phyloP scores from a whole-genome alignment of 768 basidiomycete species.

The Podaxis sp. region DNA sequence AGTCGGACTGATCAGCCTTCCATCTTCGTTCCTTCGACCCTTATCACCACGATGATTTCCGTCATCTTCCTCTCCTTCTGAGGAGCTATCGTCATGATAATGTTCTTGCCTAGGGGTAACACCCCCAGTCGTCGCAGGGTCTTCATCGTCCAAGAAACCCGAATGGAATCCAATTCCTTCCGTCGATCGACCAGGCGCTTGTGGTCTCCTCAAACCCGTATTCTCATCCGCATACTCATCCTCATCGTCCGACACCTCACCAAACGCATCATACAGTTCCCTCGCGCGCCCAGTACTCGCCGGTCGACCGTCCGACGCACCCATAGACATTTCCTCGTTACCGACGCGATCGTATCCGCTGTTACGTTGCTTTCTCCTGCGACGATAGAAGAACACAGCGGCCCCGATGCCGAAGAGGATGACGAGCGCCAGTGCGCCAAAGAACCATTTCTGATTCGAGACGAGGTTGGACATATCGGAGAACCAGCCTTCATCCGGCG shows the following conservation, averaged over 20 bases:
- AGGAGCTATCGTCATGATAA: constrained; percentile 46
- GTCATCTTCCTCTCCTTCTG: constrained; percentile 2
- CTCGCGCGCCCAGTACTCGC: constrained; percentile 58
- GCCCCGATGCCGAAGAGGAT: constrained; percentile 68
- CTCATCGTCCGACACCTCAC: constrained; percentile 82
- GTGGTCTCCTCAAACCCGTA: constrained; percentile 52
- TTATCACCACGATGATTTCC: neutral
- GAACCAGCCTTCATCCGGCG: constrained; percentile 85
- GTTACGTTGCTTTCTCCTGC: constrained; percentile 43
- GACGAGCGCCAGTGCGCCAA: constrained; percentile 80
- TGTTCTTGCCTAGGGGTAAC: constrained; percentile 24
- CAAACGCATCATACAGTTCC: constrained; percentile 97
- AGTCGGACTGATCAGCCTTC: constrained; percentile 15
- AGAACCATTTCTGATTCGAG: constrained; percentile 85
- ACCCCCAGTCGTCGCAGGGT: constrained; percentile 36
- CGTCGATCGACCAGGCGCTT: constrained; percentile 26
- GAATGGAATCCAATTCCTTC: constrained; percentile 65
- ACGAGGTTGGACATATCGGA: constrained; percentile 72
- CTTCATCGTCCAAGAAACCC: constrained; percentile 83
- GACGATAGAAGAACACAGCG: constrained; percentile 79
- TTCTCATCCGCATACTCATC: constrained; percentile 77
- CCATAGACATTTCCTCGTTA: constrained; percentile 79
- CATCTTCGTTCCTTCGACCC: constrained; percentile 2
- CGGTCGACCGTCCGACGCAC: constrained; percentile 46
- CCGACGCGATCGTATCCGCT: constrained; percentile 59